Evolutionary conservation across 352 stramenopile species (phyloP), one percentile per base, ranked within the genome.

Genomic region (Phytophthora cactorum): DNA sequence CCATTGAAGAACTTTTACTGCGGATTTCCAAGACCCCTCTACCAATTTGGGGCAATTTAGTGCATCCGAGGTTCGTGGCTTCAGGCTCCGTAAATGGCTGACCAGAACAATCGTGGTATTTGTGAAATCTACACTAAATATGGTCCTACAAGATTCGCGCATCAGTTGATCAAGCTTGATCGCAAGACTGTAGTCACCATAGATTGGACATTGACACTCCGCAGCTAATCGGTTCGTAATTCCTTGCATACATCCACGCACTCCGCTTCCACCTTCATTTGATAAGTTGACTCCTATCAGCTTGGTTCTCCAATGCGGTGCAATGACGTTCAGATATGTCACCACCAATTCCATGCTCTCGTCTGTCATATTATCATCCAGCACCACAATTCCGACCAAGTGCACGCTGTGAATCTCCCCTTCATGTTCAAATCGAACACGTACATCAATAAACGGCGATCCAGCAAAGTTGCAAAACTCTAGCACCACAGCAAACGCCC

Each of bases 101-200:
- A 68, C 45, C 51, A 73, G 12, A 31, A 15, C 32, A n/a, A 67
- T 47, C 31, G 75, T 53, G 3, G 44, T 71, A 28, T 52, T 60
- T 14, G 50, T 60, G 38, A 75, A 72, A 1, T 63, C 51, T 27
- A 25, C 28, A 15, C 51, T 72, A 11, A 75, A 22, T 5, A 74
- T 50, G 9, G 29, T 46, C 4, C 31, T 54, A 43, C 69, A 73
- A 22, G 53, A 58, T 10, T 75, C 52, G 1, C 60, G 36, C 29
- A 75, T 63, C 9, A 70, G 49, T 14, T 66, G 54, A 28, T 69
- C 65, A 4, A 78, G 58, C 49, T 75, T 72, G 14, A 15, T n/a
- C 10, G 38, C 46, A 27, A 63, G 44, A 3, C 25, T 28, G 38
- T 29, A 55, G 25, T 71, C 67, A 22, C 62, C 36, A 53, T 60